phyloP scores from a whole-genome alignment of 495 filamentous ascomycete species.

The Achaetomiella virescens region DNA sequence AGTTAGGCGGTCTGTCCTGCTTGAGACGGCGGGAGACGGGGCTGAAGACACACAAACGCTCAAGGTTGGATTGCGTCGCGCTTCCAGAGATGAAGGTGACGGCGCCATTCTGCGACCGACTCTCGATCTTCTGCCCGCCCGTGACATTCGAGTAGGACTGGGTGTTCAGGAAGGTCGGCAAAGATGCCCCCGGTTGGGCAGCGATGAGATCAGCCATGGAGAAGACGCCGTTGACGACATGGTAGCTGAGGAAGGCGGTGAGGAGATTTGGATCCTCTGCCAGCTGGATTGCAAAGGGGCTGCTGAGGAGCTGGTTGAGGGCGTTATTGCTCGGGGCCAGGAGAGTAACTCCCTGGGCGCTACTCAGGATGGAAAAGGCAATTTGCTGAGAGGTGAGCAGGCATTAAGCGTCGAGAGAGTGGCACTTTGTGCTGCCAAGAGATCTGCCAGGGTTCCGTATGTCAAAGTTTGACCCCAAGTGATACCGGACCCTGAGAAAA shows the following conservation, averaged over 20 bases:
- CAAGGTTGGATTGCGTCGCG: conserved; percentile 30
- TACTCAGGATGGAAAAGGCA: conserved; percentile 34
- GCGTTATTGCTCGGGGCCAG: conserved; percentile 60
- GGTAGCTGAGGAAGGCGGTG: conserved; percentile 53
- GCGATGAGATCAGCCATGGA: conserved; percentile 37
- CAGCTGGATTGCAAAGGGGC: conserved; percentile 21
- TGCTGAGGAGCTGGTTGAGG: conserved; percentile 35
- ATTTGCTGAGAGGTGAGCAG: conserved; percentile 39
- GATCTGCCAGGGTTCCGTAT: conserved; percentile 29
- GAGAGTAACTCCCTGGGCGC: conserved; percentile 53
- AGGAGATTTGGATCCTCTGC: conserved; percentile 35
- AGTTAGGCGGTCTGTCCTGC: background rate
- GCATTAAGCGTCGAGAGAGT: conserved; percentile 39
- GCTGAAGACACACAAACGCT: conserved; percentile 22
- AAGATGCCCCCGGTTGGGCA: conserved; percentile 5
- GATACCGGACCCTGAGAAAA: conserved; percentile 20
- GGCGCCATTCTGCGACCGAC: conserved; percentile 25
- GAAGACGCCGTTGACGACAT: conserved; percentile 55
- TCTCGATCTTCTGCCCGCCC: conserved; percentile 37
- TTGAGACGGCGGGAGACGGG: conserved; percentile 17
- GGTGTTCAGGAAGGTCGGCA: conserved; percentile 51
- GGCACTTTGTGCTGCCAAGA: conserved; percentile 33
- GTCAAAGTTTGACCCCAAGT: conserved; percentile 19
- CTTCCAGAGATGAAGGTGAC: conserved; percentile 38
- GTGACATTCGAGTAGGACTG: conserved; percentile 41